These are phyloP conservation scores for Aspergillus sp. DNA, from an alignment of 2,329 filamentous ascomycete genomes.

Conservation along the genomic window DNA sequence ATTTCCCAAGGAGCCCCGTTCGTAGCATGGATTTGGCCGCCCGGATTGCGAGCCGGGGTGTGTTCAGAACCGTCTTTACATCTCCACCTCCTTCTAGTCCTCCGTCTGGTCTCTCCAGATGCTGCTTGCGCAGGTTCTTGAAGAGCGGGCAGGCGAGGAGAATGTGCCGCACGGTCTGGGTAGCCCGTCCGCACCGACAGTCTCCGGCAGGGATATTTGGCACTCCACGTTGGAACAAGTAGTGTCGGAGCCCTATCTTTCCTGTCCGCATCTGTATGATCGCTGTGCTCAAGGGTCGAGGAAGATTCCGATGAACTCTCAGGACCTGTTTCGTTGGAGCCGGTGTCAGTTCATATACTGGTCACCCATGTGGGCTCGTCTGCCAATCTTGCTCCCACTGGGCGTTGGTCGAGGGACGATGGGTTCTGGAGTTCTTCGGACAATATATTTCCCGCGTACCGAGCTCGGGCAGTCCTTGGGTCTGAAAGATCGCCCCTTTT, in stretches of 20 bases:
- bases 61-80: background rate
- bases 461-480: no score
- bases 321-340: background rate
- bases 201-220: background rate
- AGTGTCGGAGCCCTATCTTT: background rate
- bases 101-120: background rate
- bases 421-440: no score
- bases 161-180: constrained; percentile 4
- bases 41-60: background rate
- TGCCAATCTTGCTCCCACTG: no score
- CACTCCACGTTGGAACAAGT: background rate
- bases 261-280: background rate
- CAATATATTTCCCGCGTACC: no score
- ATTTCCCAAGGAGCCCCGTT: background rate
- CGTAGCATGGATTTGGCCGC: background rate
- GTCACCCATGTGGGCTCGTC: background rate
- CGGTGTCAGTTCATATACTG: background rate
- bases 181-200: background rate
- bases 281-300: background rate
- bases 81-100: background rate
- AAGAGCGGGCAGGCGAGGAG: background rate
- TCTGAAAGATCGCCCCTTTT: no score
- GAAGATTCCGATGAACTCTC: background rate
- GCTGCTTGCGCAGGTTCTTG: background rate
- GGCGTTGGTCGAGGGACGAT: no score